These are phyloP conservation scores for Exophiala viscosa DNA, from an alignment of 2,329 filamentous ascomycete species.

Conservation along the genomic window DNA sequence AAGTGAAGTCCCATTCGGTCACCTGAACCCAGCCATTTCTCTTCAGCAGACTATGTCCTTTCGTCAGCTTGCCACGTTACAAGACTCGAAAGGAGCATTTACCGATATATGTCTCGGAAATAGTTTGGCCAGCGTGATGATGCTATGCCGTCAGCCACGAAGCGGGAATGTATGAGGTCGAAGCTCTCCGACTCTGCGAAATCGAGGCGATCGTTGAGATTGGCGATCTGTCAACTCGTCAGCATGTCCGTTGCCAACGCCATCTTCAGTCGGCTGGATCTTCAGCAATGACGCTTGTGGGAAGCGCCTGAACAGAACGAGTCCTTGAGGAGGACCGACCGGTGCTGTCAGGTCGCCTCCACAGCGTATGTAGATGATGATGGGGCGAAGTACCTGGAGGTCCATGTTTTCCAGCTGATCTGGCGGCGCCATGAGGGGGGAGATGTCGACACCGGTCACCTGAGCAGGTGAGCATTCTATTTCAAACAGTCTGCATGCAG, in stretches of 20 bases:
- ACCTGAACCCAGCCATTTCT: constrained; percentile 14
- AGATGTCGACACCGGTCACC: constrained; percentile 18
- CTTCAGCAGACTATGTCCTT: constrained; percentile 5
- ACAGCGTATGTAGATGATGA: neutral
- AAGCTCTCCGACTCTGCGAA: constrained; percentile 35
- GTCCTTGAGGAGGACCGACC: too few species aligned
- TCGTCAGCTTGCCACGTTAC: neutral
- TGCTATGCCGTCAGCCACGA: constrained; percentile 54
- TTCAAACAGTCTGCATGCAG: neutral
- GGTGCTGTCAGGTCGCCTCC: too few species aligned
- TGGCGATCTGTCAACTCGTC: constrained; percentile 9
- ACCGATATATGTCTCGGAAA: constrained; percentile 16
- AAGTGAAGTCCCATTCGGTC: constrained; percentile 20
- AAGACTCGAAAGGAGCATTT: neutral
- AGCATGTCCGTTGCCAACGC: neutral
- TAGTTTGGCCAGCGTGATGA: constrained; percentile 47
- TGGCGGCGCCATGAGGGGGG: constrained; percentile 9
- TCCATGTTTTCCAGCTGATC: constrained; percentile 18
- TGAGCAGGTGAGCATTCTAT: neutral
- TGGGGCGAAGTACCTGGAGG: constrained; percentile 7
- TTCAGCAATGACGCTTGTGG: too few species aligned
- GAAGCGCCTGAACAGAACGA: too few species aligned
- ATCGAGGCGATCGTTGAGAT: constrained; percentile 14
- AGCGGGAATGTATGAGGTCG: constrained; percentile 60
- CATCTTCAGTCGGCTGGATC: too few species aligned